These are phyloP conservation scores for Annulohypoxylon bovei DNA, from an alignment of 495 filamentous ascomycete species.

Conservation along the genomic window DNA sequence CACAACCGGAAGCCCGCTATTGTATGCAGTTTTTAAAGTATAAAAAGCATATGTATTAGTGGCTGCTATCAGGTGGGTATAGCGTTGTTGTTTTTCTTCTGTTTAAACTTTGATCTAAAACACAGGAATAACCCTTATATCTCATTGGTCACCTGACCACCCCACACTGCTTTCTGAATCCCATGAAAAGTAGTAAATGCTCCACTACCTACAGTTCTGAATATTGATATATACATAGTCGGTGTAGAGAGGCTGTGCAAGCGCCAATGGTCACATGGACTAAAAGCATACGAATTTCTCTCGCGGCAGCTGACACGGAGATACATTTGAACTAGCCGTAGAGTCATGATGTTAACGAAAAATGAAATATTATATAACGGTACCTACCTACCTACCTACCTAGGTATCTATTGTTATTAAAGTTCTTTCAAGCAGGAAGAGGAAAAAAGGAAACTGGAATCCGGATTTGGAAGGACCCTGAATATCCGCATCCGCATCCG, in stretches of 20 bases:
- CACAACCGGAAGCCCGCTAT: background rate
- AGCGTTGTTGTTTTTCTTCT: too few species aligned
- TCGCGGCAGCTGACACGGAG: conserved; percentile 2
- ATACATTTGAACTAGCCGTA: background rate
- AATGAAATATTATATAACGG: background rate
- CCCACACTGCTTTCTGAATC: too few species aligned
- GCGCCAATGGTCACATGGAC: conserved; percentile 22
- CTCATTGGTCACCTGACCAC: too few species aligned
- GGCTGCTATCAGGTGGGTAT: too few species aligned
- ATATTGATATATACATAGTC: background rate
- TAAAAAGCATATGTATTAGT: background rate
- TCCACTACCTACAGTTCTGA: background rate
- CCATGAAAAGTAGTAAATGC: background rate
- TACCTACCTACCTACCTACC: too few species aligned
- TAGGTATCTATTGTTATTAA: background rate
- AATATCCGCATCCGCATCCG: conserved; percentile 13
- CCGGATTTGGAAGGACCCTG: conserved; percentile 40
- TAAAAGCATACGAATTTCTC: background rate
- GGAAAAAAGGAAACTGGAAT: background rate
- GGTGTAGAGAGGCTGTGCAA: conserved; percentile 32
- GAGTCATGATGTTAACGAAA: background rate
- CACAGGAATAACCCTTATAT: too few species aligned
- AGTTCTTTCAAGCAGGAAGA: background rate
- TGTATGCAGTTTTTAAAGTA: background rate
- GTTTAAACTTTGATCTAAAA: too few species aligned